phyloP scores from a whole-genome alignment of 768 basidiomycete species.

The Leccinum pellstonianum region DNA sequence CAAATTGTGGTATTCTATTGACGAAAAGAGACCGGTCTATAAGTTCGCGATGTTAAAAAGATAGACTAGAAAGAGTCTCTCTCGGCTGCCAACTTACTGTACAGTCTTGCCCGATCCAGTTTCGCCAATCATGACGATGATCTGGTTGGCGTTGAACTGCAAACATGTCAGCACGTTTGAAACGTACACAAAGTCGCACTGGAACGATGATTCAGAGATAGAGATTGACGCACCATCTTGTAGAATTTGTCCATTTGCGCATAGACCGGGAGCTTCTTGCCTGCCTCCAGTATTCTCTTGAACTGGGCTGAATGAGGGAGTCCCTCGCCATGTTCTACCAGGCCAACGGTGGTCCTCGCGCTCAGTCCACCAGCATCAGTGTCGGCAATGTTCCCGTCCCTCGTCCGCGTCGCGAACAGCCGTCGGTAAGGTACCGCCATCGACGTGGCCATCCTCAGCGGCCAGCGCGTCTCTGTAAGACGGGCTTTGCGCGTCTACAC shows the following conservation, averaged over 20 bases:
- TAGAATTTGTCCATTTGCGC: slow-evolving; percentile 92
- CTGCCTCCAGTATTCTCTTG: slow-evolving; percentile 77
- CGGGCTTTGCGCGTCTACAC: no score
- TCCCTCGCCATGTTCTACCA: no score
- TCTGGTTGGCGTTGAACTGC: slow-evolving; percentile 53
- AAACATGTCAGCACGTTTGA: neutral
- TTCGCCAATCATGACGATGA: slow-evolving; percentile 90
- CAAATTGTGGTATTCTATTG: slow-evolving; percentile 91
- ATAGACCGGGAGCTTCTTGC: slow-evolving; percentile 90
- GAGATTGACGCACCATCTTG: slow-evolving; percentile 64
- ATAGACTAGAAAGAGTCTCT: slow-evolving; percentile 23
- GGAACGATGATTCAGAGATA: neutral
- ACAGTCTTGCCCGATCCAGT: slow-evolving; percentile 97
- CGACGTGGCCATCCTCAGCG: no score
- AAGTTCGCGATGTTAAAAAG: slow-evolving; percentile 22
- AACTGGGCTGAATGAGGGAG: slow-evolving; percentile 72
- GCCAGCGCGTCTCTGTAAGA: no score
- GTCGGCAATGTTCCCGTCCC: no score
- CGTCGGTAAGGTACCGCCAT: no score
- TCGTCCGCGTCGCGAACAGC: no score
- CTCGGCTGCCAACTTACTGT: slow-evolving; percentile 57
- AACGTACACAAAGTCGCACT: neutral
- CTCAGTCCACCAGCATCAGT: no score
- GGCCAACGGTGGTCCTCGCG: no score
- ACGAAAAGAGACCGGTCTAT: slow-evolving; percentile 32